Percentiles rank a stretch among this genome's conserved stretches.
These are phyloP conservation scores for Acacia acuminata DNA, from an alignment of 306 rosid genomes.

Conservation along the genomic window DNA sequence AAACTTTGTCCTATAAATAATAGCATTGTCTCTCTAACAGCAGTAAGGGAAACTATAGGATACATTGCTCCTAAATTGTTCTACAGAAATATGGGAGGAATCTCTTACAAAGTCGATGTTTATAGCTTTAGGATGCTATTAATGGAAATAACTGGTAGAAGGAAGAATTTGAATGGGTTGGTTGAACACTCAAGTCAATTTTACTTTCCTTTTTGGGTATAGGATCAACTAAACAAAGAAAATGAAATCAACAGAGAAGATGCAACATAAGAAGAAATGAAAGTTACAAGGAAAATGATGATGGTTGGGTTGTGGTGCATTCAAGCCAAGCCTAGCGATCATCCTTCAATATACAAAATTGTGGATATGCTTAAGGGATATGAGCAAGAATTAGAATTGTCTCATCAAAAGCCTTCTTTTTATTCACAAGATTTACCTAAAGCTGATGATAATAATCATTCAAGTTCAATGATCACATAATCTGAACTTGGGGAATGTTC, in stretches of 20 bases:
- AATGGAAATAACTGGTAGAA: background rate
- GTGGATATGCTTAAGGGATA: background rate
- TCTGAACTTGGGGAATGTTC: slow-evolving; percentile 29
- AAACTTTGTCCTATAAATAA: slow-evolving; percentile 6
- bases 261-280: background rate
- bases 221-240: background rate
- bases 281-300: slow-evolving; percentile 27
- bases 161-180: background rate
- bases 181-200: slow-evolving; percentile 23
- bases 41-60: background rate
- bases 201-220: slow-evolving; percentile 31
- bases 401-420: background rate
- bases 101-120: background rate
- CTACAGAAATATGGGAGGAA: background rate
- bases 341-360: slow-evolving; percentile 39
- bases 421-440: background rate
- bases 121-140: background rate
- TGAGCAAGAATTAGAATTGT: background rate
- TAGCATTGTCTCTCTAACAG: slow-evolving; percentile 26
- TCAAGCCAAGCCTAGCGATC: slow-evolving; percentile 21
- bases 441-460: background rate
- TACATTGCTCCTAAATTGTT: background rate
- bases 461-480: background rate
- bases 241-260: background rate
- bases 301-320: slow-evolving; percentile 27